These are phyloP conservation scores for Mycosphaerella sp. DNA, from an alignment of 2,329 filamentous ascomycete species.

Conservation along the genomic window DNA sequence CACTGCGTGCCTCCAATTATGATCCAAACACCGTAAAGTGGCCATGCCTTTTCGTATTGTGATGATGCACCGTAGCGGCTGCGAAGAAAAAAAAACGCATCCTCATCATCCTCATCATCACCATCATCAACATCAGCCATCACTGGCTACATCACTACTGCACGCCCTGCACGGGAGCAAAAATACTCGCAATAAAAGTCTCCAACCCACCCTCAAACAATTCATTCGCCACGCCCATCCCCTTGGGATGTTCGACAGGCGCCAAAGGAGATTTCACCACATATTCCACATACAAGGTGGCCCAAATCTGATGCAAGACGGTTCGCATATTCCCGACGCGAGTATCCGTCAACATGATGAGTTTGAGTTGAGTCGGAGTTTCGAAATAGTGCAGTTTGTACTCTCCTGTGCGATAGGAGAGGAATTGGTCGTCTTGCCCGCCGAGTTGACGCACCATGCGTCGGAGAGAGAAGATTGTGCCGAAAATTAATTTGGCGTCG, in stretches of 20 bases:
- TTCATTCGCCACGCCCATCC: conserved; percentile 58
- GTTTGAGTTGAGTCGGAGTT: conserved; percentile 89
- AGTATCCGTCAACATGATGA: conserved; percentile 94
- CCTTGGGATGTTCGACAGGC: conserved; percentile 55
- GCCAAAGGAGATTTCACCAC: conserved; percentile 60
- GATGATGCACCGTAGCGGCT: too few relatives aligned
- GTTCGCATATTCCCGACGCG: conserved; percentile 67
- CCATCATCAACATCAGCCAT: too few relatives aligned
- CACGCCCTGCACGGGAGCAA: conserved; percentile 11
- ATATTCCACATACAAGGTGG: conserved; percentile 96
- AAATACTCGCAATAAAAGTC: conserved; percentile 54
- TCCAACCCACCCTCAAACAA: conserved; percentile 63
- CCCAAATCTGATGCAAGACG: conserved; percentile 95
- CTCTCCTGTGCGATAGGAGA: conserved; percentile 84
- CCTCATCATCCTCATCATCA: too few relatives aligned
- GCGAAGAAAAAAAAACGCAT: too few relatives aligned
- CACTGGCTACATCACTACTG: neutral
- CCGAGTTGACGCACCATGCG: conserved; percentile 97
- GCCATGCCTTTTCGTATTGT: too few relatives aligned
- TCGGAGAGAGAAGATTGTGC: conserved; percentile 88
- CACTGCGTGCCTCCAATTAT: too few relatives aligned
- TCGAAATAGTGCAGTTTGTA: conserved; percentile 99
- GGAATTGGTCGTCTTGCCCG: conserved; percentile 84
- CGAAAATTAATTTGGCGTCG: conserved; percentile 95
- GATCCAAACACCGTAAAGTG: too few relatives aligned